These are phyloP conservation scores for Orbilia oligospora DNA, from an alignment of 2,329 filamentous ascomycete species.

Conservation along the genomic window DNA sequence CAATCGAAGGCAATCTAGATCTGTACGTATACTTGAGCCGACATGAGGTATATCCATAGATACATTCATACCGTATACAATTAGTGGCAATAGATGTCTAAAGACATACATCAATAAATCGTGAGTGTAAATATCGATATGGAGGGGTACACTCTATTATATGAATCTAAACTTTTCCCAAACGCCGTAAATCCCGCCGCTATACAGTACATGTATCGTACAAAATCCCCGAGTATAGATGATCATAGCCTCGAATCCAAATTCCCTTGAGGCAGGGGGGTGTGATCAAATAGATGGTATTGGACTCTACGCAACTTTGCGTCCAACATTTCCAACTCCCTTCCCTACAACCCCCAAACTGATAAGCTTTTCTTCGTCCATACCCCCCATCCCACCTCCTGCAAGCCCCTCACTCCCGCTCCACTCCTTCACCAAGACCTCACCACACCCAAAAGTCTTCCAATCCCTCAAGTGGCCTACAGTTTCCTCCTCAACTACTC, in stretches of 20 bases:
- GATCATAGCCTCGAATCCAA: too few species aligned
- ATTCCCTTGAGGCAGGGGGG: too few species aligned
- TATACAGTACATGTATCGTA: slow-evolving; percentile 29
- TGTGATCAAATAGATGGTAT: not conserved
- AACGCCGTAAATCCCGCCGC: slow-evolving; percentile 24
- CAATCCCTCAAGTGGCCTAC: slow-evolving; percentile 87
- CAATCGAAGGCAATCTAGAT: not conserved
- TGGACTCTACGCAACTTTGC: slow-evolving; percentile 72
- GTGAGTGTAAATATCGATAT: not conserved
- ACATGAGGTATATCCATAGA: too few species aligned
- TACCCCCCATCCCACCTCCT: slow-evolving; percentile 79
- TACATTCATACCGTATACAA: too few species aligned
- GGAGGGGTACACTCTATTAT: not conserved
- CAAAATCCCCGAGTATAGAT: not conserved
- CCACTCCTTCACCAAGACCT: slow-evolving; percentile 76
- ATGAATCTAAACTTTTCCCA: slow-evolving; percentile 14
- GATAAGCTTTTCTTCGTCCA: slow-evolving; percentile 76
- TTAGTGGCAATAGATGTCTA: too few species aligned
- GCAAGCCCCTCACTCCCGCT: slow-evolving; percentile 67
- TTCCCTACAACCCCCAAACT: slow-evolving; percentile 91
- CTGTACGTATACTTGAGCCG: too few species aligned
- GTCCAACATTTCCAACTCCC: slow-evolving; percentile 93
- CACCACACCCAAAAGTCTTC: slow-evolving; percentile 87
- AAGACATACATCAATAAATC: too few species aligned
- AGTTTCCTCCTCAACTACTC: slow-evolving; percentile 84